phyloP scores from a whole-genome alignment of 371 early-diverging fungal species.

The Mucor velutinosus region DNA sequence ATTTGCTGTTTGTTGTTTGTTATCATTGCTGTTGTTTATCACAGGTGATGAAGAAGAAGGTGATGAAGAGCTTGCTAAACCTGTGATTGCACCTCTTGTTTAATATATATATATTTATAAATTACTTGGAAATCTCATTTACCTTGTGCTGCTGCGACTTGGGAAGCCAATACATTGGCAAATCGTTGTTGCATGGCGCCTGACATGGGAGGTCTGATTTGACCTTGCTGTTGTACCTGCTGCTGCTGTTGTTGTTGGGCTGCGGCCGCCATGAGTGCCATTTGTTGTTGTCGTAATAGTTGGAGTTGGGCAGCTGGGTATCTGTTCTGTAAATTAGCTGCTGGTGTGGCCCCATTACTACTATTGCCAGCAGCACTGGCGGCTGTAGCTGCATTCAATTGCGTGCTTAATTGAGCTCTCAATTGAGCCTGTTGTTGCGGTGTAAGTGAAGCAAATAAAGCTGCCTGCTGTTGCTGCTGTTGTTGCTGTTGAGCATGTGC shows the following conservation, averaged over 20 bases:
- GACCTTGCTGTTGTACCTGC: slow-evolving; percentile 16
- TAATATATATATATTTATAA: neutral
- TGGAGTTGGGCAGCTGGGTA: slow-evolving; percentile 55
- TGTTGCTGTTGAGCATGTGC: slow-evolving; percentile 23
- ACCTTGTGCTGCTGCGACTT: slow-evolving; percentile 23
- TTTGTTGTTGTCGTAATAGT: slow-evolving; percentile 47
- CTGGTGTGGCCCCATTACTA: slow-evolving; percentile 1
- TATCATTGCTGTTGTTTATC: slow-evolving; percentile 2
- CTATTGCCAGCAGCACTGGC: slow-evolving; percentile 21
- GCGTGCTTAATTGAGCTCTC: slow-evolving; percentile 19
- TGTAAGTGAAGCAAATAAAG: slow-evolving; percentile 6
- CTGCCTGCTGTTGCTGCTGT: slow-evolving; percentile 18
- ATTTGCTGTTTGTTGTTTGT: slow-evolving; percentile 30
- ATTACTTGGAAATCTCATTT: neutral
- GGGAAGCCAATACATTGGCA: slow-evolving; percentile 31
- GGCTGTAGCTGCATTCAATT: slow-evolving; percentile 6
- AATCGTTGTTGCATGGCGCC: slow-evolving; percentile 33
- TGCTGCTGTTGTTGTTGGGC: slow-evolving; percentile 20
- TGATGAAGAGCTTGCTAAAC: neutral
- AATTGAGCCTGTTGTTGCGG: slow-evolving; percentile 16
- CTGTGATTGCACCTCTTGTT: neutral
- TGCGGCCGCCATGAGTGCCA: slow-evolving; percentile 40
- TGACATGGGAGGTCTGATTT: slow-evolving; percentile 28
- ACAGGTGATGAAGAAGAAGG: slow-evolving; percentile 19
- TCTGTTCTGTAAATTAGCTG: slow-evolving; percentile 30